A percentile compares a stretch with the other conserved stretches of the same genome.
Conservation (phyloP, 2,329 filamentous ascomycete genomes). For the Fusarium odoratissimum region DNA sequence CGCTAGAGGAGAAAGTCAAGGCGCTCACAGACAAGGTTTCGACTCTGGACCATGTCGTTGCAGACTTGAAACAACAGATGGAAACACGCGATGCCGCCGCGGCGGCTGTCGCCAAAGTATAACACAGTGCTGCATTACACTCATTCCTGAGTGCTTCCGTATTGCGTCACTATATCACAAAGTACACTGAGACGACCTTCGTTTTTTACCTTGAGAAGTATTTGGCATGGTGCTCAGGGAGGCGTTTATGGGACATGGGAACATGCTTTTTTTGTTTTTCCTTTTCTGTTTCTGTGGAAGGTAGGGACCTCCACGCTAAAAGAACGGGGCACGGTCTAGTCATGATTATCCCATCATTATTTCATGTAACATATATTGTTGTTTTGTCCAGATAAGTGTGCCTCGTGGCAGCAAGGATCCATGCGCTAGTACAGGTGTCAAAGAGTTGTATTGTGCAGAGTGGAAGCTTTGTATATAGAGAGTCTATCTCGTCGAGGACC, state of each 20-base stretch:
- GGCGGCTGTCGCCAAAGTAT: conserved; percentile 38
- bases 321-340: conserved; percentile 47
- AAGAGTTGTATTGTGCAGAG: conserved; percentile 27
- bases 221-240: conserved; percentile 46
- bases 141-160: neutral
- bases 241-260: conserved; percentile 46
- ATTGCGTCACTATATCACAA: conserved; percentile 35
- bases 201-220: conserved; percentile 33
- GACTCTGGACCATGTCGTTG: conserved; percentile 50
- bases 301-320: conserved; percentile 48
- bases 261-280: conserved; percentile 29
- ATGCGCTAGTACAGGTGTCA: conserved; percentile 7
- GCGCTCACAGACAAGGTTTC: conserved; percentile 50
- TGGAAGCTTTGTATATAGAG: conserved; percentile 38
- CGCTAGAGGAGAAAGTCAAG: conserved; percentile 69
- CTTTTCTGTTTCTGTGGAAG: conserved; percentile 42
- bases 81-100: conserved; percentile 47
- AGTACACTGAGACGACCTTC: conserved; percentile 44
- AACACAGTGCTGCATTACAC: conserved; percentile 11
- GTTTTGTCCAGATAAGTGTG: conserved; percentile 40
- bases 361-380: conserved; percentile 46
- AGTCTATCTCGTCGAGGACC: conserved; percentile 21
- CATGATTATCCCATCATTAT: conserved; percentile 36
- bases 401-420: conserved; percentile 34
- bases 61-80: conserved; percentile 50